Conservation (phyloP, 371 early-diverging fungal species). For the Mortierella sp. region DNA sequence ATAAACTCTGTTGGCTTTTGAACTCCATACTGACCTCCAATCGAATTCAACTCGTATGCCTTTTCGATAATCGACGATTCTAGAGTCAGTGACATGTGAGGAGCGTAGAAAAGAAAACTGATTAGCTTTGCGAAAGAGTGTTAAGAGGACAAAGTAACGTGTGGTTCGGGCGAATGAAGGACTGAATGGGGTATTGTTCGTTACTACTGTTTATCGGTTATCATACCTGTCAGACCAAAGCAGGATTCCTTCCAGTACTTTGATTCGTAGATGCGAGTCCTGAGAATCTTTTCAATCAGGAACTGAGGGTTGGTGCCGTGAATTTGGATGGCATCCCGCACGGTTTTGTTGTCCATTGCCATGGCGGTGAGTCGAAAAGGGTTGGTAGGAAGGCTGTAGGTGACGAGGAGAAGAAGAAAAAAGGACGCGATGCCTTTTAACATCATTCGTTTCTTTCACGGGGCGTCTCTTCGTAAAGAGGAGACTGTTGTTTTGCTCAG, state of each 20-base stretch:
- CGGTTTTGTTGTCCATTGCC: slow-evolving; percentile 79
- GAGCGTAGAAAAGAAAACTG: background rate
- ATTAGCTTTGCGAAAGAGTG: background rate
- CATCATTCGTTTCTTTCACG: background rate
- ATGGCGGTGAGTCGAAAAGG: slow-evolving; percentile 8
- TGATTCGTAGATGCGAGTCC: slow-evolving; percentile 91
- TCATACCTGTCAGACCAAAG: slow-evolving; percentile 90
- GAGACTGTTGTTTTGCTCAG: slow-evolving; percentile 11
- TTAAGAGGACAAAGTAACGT: background rate
- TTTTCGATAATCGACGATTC: slow-evolving; percentile 93
- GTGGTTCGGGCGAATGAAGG: no score
- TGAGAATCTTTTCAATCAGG: slow-evolving; percentile 94
- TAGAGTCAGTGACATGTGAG: slow-evolving; percentile 28
- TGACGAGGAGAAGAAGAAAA: background rate
- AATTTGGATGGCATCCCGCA: slow-evolving; percentile 75
- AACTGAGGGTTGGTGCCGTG: slow-evolving; percentile 95
- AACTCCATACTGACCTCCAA: slow-evolving; percentile 92
- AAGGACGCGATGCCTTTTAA: background rate
- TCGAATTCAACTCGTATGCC: slow-evolving; percentile 81
- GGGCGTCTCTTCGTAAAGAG: background rate
- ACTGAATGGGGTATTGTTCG: background rate
- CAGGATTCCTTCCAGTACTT: slow-evolving; percentile 97
- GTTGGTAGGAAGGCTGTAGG: background rate
- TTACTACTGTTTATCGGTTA: background rate
- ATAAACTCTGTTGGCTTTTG: slow-evolving; percentile 93